Percentiles rank a stretch among this genome's conserved stretches.
Conservation (phyloP, 129 eudicot genomes). For the Chrysanthemum makinoi region DNA sequence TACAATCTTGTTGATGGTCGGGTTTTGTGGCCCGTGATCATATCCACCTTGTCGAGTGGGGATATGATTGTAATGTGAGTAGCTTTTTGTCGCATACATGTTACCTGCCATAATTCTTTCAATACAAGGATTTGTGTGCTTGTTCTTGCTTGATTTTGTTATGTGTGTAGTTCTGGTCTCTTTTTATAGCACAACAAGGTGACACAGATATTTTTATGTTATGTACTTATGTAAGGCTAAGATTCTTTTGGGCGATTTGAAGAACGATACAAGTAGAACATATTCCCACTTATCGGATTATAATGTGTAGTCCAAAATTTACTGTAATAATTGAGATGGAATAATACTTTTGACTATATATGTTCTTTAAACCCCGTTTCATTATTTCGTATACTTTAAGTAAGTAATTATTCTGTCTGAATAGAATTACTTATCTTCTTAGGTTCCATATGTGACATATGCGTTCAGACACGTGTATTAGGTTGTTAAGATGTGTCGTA, state of each 20-base stretch:
- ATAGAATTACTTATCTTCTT: not conserved
- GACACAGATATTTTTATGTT: not conserved
- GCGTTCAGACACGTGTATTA: not conserved
- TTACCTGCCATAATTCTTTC: not conserved
- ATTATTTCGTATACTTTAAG: not conserved
- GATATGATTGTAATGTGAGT: not conserved
- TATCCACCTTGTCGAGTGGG: slow-evolving; percentile 6
- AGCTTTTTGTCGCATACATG: not conserved
- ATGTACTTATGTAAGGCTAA: not conserved
- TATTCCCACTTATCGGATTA: not conserved
- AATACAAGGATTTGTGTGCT: not conserved
- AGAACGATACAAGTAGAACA: slow-evolving; percentile 9
- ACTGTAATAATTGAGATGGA: no score
- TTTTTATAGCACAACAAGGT: not conserved
- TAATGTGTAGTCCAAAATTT: no score
- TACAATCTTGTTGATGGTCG: not conserved
- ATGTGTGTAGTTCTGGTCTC: not conserved
- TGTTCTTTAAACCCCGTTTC: not conserved
- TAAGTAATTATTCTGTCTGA: not conserved
- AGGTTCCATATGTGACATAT: not conserved
- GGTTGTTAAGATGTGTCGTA: not conserved
- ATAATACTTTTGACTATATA: no score
- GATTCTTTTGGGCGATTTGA: slow-evolving; percentile 8
- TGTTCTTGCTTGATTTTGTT: not conserved
- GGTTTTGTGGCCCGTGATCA: slow-evolving; percentile 1